A percentile compares a stretch with the other conserved stretches of the same genome.
These are phyloP conservation scores for Plasmodium cynomolgi DNA, from an alignment of 169 alveolate species.

Conservation along the genomic window DNA sequence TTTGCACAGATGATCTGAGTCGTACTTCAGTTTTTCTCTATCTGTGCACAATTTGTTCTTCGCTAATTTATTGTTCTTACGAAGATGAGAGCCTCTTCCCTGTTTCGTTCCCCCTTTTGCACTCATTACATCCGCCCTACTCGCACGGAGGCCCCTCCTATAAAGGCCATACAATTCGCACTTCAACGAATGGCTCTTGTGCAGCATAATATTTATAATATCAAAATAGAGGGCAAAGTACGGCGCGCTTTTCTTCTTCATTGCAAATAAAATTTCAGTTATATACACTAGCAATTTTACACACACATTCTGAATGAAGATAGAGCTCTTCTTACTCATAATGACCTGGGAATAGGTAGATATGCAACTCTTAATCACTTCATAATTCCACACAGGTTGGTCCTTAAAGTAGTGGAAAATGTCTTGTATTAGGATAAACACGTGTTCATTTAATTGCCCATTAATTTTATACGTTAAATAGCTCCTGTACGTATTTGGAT, in stretches of 20 bases:
- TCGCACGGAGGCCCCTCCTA: background rate
- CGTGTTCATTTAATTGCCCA: slow-evolving; percentile 1
- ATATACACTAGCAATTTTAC: slow-evolving; percentile 25
- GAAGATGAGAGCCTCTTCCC: background rate
- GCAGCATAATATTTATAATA: slow-evolving; percentile 41
- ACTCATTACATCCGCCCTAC: background rate
- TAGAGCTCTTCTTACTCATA: slow-evolving; percentile 8
- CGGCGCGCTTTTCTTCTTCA: slow-evolving; percentile 8
- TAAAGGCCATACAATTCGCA: slow-evolving; percentile 29
- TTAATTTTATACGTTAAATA: slow-evolving; percentile 4
- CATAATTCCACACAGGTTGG: slow-evolving; percentile 62
- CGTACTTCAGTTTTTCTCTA: background rate
- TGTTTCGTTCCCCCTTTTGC: background rate
- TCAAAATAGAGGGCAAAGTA: slow-evolving; percentile 47
- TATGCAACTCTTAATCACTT: slow-evolving; percentile 34
- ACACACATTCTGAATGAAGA: slow-evolving; percentile 68
- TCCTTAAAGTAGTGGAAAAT: slow-evolving; percentile 51
- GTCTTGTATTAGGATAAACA: slow-evolving; percentile 51
- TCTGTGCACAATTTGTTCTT: background rate
- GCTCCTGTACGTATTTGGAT: slow-evolving; percentile 27
- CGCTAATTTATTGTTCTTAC: background rate
- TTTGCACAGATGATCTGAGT: background rate
- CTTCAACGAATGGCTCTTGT: slow-evolving; percentile 53
- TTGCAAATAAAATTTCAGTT: slow-evolving; percentile 26
- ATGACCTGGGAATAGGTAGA: slow-evolving; percentile 17